Base-by-base conservation (phyloP, 2,329 filamentous ascomycete genomes). In the Colletotrichum coccodes region DNA sequence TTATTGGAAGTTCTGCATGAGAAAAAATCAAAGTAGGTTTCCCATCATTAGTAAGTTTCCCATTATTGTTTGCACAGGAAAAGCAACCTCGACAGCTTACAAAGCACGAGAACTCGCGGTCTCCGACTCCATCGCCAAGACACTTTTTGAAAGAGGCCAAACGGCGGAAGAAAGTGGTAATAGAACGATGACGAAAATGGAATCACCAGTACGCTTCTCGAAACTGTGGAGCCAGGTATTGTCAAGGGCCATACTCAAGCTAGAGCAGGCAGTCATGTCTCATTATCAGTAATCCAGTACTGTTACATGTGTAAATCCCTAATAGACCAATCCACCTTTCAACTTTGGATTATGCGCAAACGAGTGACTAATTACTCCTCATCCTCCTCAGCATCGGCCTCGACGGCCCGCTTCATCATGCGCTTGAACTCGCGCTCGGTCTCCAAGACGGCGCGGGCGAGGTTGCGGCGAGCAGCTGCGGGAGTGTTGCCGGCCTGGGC, bases 331-430 rank as follows among this genome's bases (percentile, higher is more conserved):
- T 56, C 66, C 61, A 49, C 61, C 49, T 16, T 42, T 67, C 62
- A 56, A 49, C 47, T 42, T 60, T 65, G 42, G 60, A 65, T 56
- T 66, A 56, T 69, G 61, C 66, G 61, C 66, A 65, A 34, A 16
- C 4, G 32, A 47, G 11, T 28, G 54, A n/a, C 14, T 16, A 18
- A 57, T 70, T 70, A 70, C 59, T 68, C 63, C 68, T 71, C 67
- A 4, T 63, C 62, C 49, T 64, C 62, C 44, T 69, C 68, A 9
- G 52, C 26, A 16, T 44, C 34, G 47, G 36, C 58, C 58, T 60
- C 59, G 44, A 49, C 21, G 52, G 67, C 71, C 9, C 75, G 74
- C 74, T 74, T 75, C 60, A 61, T 21, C 57, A 73, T 69, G 67
- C 66, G 62, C 49, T 60, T 70, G 49, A 69, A 54, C 61, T 56